Conservation (phyloP, 2,329 filamentous ascomycete genomes). For the Colletotrichum sidae region DNA sequence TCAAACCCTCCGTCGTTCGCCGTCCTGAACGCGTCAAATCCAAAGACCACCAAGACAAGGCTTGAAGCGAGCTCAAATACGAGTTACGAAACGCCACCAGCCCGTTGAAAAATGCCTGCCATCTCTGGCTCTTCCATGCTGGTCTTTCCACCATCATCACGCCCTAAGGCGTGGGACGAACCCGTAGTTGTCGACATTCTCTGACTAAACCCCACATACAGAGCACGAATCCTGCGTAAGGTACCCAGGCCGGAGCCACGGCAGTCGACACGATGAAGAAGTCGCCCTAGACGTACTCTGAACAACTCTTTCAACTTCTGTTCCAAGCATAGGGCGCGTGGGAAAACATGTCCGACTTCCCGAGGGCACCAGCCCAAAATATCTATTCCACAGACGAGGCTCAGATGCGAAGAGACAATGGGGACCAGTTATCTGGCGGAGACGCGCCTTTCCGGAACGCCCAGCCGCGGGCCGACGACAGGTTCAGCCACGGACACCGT, state of each 20-base stretch:
- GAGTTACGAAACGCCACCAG: too few species aligned
- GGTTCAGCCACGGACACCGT: not conserved
- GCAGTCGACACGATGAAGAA: too few species aligned
- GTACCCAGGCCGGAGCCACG: too few species aligned
- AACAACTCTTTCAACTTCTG: not conserved
- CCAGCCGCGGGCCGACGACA: not conserved
- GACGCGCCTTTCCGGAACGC: not conserved
- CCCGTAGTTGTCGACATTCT: not conserved
- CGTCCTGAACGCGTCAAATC: too few species aligned
- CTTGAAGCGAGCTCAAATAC: too few species aligned
- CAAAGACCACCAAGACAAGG: too few species aligned
- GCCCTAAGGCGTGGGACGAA: slow-evolving; percentile 8
- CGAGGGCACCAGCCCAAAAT: not conserved
- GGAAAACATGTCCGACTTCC: not conserved
- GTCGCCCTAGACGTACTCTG: too few species aligned
- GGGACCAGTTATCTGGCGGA: not conserved
- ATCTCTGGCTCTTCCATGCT: too few species aligned
- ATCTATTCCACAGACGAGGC: not conserved
- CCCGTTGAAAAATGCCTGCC: too few species aligned
- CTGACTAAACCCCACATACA: not conserved
- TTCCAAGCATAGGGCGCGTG: not conserved
- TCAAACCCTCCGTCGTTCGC: too few species aligned
- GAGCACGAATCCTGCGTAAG: not conserved
- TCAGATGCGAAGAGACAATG: not conserved
- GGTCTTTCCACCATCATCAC: not conserved